Evolutionary conservation across 2,329 filamentous ascomycete genomes (phyloP).

Genomic region (Septoria petroselini): DNA sequence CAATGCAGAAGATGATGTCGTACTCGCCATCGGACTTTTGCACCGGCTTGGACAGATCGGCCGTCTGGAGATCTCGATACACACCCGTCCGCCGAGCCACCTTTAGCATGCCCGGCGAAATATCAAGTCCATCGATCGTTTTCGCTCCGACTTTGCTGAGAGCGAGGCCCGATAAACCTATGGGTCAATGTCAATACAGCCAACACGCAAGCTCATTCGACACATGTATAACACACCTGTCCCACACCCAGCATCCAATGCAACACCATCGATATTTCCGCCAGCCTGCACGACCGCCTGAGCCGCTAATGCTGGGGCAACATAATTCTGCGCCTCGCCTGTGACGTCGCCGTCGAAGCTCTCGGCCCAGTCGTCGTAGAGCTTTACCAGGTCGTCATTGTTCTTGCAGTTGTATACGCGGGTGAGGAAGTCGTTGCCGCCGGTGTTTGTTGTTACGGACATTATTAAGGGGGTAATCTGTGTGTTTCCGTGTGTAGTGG

Average conservation of each 20-base stretch:
- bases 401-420: constrained; percentile 40
- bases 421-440: constrained; percentile 32
- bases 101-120: constrained; percentile 53
- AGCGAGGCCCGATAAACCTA: constrained; percentile 47
- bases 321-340: constrained; percentile 40
- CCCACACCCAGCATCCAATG: constrained; percentile 57
- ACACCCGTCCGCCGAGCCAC: constrained; percentile 48
- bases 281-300: constrained; percentile 32
- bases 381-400: constrained; percentile 39
- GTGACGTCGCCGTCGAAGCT: constrained; percentile 45
- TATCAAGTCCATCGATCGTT: constrained; percentile 52
- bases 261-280: constrained; percentile 30
- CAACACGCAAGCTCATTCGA: no score
- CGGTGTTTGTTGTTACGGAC: constrained; percentile 17
- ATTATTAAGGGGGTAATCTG: no score
- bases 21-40: constrained; percentile 43
- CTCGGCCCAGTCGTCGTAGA: constrained; percentile 49
- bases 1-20: constrained; percentile 52
- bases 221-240: no score
- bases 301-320: constrained; percentile 42
- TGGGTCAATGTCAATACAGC: no score
- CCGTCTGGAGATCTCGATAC: constrained; percentile 48
- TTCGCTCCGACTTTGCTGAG: constrained; percentile 45
- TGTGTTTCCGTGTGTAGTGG: no score
- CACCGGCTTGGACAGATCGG: constrained; percentile 49